These are phyloP conservation scores for Fusarium hainanense DNA, from an alignment of 2,329 filamentous ascomycete genomes.

Conservation along the genomic window DNA sequence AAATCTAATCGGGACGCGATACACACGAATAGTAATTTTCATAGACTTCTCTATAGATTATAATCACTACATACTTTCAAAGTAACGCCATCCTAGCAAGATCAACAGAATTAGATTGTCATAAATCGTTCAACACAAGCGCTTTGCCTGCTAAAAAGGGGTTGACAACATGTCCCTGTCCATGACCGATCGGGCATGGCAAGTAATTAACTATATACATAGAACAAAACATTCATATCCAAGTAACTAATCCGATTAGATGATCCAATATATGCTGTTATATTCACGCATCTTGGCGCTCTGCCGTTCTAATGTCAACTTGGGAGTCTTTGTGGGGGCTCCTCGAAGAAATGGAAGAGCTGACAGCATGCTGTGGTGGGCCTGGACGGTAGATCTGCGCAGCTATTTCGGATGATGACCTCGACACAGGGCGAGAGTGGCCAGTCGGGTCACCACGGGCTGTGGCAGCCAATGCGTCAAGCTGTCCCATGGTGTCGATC, in stretches of 20 bases:
- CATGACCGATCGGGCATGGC: background rate
- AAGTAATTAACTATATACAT: background rate
- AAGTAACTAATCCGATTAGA: background rate
- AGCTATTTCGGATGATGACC: conserved; percentile 15
- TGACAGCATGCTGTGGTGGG: background rate
- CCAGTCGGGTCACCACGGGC: conserved; percentile 75
- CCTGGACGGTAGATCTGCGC: background rate
- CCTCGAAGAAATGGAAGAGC: conserved; percentile 12
- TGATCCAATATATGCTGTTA: background rate
- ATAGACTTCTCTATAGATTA: background rate
- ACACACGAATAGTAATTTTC: background rate
- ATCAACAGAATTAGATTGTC: background rate
- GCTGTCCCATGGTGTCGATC: conserved; percentile 79
- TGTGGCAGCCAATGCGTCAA: conserved; percentile 91
- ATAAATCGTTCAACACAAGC: background rate
- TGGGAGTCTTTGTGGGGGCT: conserved; percentile 21
- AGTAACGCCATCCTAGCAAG: background rate
- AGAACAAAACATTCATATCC: background rate
- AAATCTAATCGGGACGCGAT: background rate
- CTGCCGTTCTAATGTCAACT: conserved; percentile 7
- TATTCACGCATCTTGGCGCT: background rate
- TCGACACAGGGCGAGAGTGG: conserved; percentile 13
- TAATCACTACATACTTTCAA: background rate
- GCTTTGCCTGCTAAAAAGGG: background rate
- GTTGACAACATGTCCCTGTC: background rate